Percentiles rank a stretch among this genome's conserved stretches.
phyloP scores from a whole-genome alignment of 2,329 filamentous ascomycete genomes.

The Acarospora socialis region DNA sequence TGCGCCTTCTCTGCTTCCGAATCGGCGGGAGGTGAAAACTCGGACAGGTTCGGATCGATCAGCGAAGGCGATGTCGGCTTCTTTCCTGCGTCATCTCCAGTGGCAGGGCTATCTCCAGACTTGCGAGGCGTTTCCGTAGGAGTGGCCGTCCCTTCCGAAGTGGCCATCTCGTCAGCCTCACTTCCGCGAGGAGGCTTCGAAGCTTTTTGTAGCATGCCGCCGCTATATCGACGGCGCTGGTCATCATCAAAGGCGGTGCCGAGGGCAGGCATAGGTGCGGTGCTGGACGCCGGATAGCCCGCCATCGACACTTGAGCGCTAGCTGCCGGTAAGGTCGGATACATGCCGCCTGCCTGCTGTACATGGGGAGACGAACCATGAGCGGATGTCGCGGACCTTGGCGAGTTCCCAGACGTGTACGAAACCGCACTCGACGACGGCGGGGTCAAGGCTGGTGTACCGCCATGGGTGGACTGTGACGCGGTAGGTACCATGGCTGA shows the following conservation, averaged over 20 bases:
- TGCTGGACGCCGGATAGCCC: slow-evolving; percentile 36
- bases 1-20: slow-evolving; percentile 25
- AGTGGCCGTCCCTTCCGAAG: slow-evolving; percentile 1
- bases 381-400: slow-evolving; percentile 37
- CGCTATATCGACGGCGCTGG: slow-evolving; percentile 46
- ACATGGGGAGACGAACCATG: slow-evolving; percentile 38
- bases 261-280: slow-evolving; percentile 46
- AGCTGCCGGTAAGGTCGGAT: slow-evolving; percentile 47
- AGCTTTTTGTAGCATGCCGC: slow-evolving; percentile 34
- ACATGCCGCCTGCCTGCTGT: slow-evolving; percentile 36
- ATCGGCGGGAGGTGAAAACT: slow-evolving; percentile 18
- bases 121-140: slow-evolving; percentile 3
- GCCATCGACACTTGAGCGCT: slow-evolving; percentile 40
- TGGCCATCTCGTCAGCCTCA: slow-evolving; percentile 5
- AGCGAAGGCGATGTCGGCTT: slow-evolving; percentile 23
- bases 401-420: slow-evolving; percentile 48
- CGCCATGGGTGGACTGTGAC: slow-evolving; percentile 31
- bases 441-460: slow-evolving; percentile 49
- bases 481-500: slow-evolving; percentile 27
- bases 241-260: slow-evolving; percentile 46
- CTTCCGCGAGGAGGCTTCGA: slow-evolving; percentile 12
- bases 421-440: slow-evolving; percentile 48
- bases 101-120: slow-evolving; percentile 15
- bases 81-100: slow-evolving; percentile 21
- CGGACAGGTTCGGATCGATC: slow-evolving; percentile 28